Evolutionary conservation across 257 asterid genomes (phyloP).

Genomic region (Ilex aquifolium): DNA sequence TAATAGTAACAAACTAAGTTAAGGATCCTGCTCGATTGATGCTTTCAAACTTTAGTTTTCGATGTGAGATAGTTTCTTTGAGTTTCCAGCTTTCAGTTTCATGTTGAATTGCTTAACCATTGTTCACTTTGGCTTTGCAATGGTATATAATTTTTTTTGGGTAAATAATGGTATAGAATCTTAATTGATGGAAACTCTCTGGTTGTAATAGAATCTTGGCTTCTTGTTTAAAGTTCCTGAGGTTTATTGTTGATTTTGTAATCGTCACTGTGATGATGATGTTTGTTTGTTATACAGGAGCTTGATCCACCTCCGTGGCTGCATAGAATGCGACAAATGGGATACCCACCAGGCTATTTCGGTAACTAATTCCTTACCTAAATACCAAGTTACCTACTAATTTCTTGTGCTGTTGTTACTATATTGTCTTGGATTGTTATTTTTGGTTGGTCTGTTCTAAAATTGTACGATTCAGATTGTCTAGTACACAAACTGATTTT

Average conservation of each 20-base stretch:
- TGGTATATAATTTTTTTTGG: too few relatives aligned
- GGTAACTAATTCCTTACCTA: slow-evolving; percentile 36
- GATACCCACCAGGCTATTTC: slow-evolving; percentile 94
- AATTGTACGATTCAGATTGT: too few relatives aligned
- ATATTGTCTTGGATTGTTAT: too few relatives aligned
- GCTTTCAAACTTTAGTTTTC: too few relatives aligned
- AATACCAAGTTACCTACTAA: not conserved
- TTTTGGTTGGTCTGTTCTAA: too few relatives aligned
- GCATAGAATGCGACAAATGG: slow-evolving; percentile 90
- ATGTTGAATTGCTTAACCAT: not conserved
- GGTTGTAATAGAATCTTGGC: not conserved
- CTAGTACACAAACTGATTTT: too few relatives aligned
- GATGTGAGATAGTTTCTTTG: too few relatives aligned
- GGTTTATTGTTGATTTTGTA: not conserved
- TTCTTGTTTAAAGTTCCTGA: not conserved
- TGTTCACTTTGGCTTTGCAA: not conserved
- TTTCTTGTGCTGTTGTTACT: too few relatives aligned
- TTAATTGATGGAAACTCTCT: too few relatives aligned
- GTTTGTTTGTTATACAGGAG: slow-evolving; percentile 44
- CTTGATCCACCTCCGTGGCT: slow-evolving; percentile 99
- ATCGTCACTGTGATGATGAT: slow-evolving; percentile 10
- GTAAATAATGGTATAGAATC: too few relatives aligned
- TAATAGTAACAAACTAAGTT: too few relatives aligned
- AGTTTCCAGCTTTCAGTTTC: not conserved
- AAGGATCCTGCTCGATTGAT: too few relatives aligned